Percentiles rank a stretch among this genome's conserved stretches.
These are phyloP conservation scores for Ogataea methanolica DNA, from an alignment of 805 yeast genomes.

Conservation along the genomic window DNA sequence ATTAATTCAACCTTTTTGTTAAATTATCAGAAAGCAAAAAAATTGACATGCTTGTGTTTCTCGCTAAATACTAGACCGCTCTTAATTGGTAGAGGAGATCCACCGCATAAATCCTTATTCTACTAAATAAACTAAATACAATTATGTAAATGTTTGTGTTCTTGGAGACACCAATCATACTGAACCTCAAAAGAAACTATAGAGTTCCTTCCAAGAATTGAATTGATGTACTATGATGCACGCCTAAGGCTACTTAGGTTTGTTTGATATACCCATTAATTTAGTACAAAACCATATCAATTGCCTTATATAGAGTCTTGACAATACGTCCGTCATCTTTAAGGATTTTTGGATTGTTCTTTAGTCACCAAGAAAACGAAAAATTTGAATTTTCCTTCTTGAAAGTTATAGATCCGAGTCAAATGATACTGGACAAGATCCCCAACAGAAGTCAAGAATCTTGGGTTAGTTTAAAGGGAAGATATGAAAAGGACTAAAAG, in stretches of 20 bases:
- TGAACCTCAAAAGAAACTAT: conserved; percentile 3
- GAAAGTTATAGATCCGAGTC: conserved; percentile 2
- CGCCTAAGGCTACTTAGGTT: conserved; percentile 5
- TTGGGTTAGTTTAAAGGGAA: too few species aligned
- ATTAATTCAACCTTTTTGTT: too few species aligned
- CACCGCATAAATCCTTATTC: too few species aligned
- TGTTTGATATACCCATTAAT: conserved; percentile 12
- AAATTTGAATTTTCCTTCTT: too few species aligned
- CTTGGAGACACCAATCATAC: conserved; percentile 32
- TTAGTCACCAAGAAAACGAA: too few species aligned
- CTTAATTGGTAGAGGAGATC: too few species aligned
- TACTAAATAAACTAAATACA: too few species aligned
- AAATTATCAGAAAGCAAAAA: too few species aligned
- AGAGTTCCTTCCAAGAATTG: conserved; percentile 2
- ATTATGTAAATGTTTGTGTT: conserved; percentile 24
- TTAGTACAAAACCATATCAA: conserved; percentile 3
- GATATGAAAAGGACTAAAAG: too few species aligned
- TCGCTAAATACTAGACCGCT: too few species aligned
- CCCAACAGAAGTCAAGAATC: too few species aligned
- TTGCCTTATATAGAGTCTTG: conserved; percentile 12
- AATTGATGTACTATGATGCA: conserved; percentile 33
- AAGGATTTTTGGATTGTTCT: conserved; percentile 11
- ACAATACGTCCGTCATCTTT: conserved; percentile 17
- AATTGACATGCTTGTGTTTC: too few species aligned
- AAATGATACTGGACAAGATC: background rate